A percentile compares a stretch with the other conserved stretches of the same genome.
Conservation (phyloP, 331 rosid genomes). For the Erythrophleum ivorense region DNA sequence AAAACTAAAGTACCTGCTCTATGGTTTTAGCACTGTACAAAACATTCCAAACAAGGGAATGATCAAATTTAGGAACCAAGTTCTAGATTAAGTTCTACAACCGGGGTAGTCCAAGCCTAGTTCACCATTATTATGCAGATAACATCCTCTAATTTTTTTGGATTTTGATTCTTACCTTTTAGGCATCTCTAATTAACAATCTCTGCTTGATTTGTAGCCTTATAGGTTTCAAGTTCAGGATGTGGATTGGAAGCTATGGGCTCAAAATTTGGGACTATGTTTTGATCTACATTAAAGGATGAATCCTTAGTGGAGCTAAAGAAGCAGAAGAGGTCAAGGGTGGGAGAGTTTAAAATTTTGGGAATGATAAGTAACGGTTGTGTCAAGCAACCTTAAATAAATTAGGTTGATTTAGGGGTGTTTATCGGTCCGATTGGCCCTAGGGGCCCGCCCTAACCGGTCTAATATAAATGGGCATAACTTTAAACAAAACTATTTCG, state of each 20-base stretch:
- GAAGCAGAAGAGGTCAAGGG: neutral
- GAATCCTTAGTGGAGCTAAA: slow-evolving; percentile 1
- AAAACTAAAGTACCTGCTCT: slow-evolving; percentile 18
- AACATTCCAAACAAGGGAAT: slow-evolving; percentile 20
- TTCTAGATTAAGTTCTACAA: slow-evolving; percentile 10
- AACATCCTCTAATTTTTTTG: slow-evolving; percentile 27
- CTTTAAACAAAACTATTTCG: too few relatives aligned
- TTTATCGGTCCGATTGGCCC: too few relatives aligned
- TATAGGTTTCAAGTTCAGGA: neutral
- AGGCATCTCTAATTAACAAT: neutral
- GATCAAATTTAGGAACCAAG: slow-evolving; percentile 13
- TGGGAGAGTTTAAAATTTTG: neutral
- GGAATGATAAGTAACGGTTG: neutral
- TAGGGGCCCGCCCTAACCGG: too few relatives aligned
- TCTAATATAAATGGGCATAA: too few relatives aligned
- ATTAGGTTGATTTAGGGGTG: too few relatives aligned
- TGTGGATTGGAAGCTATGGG: neutral
- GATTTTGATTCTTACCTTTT: slow-evolving; percentile 11
- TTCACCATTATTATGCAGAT: slow-evolving; percentile 28
- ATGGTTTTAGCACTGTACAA: slow-evolving; percentile 12
- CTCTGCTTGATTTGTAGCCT: neutral
- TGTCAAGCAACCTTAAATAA: too few relatives aligned
- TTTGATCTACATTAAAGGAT: neutral
- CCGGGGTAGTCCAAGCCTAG: slow-evolving; percentile 27
- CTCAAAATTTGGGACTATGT: neutral